Evolutionary conservation across 805 yeast species (phyloP).

Genomic region (Saturnispora bothae): DNA sequence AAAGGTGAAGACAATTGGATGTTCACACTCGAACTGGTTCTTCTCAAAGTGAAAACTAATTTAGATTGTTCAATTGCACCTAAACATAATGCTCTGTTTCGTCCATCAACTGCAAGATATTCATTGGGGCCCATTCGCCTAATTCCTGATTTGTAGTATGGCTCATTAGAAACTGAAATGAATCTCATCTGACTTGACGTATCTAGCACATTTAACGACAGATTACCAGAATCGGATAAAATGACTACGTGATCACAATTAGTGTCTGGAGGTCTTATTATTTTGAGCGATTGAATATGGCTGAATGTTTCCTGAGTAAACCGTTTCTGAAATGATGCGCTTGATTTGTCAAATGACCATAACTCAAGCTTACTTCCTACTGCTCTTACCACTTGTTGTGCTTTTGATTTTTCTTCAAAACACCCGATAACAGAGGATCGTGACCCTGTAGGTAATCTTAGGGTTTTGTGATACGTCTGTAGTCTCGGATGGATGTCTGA

Average conservation of each 20-base stretch:
- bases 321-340: slow-evolving; percentile 43
- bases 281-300: slow-evolving; percentile 40
- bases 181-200: slow-evolving; percentile 26
- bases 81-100: slow-evolving; percentile 57
- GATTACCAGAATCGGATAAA: slow-evolving; percentile 72
- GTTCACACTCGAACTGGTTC: slow-evolving; percentile 21
- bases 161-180: slow-evolving; percentile 41
- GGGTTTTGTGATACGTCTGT: slow-evolving; percentile 58
- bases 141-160: slow-evolving; percentile 65
- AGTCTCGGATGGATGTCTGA: slow-evolving; percentile 27
- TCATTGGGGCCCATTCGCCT: slow-evolving; percentile 70
- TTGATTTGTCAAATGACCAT: slow-evolving; percentile 39
- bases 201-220: slow-evolving; percentile 36
- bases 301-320: slow-evolving; percentile 44
- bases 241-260: slow-evolving; percentile 49
- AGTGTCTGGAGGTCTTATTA: slow-evolving; percentile 44
- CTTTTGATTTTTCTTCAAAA: slow-evolving; percentile 43
- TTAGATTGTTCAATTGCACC: slow-evolving; percentile 68
- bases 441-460: slow-evolving; percentile 49
- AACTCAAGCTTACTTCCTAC: slow-evolving; percentile 45
- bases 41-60: slow-evolving; percentile 46
- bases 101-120: slow-evolving; percentile 58
- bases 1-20: slow-evolving; percentile 60
- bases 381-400: slow-evolving; percentile 55
- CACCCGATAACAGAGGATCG: slow-evolving; percentile 53